Evolutionary conservation across 495 filamentous ascomycete species (phyloP), one percentile per base, ranked within the genome.

Genomic region (Neurospora africana): DNA sequence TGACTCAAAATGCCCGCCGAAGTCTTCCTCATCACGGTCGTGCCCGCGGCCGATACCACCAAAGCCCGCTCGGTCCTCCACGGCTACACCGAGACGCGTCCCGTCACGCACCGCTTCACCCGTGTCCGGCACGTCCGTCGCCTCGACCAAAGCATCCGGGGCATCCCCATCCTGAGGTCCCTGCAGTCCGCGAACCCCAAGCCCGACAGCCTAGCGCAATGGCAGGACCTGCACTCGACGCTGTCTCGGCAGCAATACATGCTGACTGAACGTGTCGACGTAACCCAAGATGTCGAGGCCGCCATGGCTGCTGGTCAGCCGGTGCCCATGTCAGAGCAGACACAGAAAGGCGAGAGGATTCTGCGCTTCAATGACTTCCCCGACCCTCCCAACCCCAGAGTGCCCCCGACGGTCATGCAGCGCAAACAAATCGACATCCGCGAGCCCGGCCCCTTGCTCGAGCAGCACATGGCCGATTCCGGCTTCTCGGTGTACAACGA

Each of bases 281-380:
- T 85, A n/a, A 72, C 76, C 9, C 75, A 73, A 6, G 81, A 84
- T 21, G 72, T 76, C 15, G 77, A 83, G 73, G 74, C 78, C 33
- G 76, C 53, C 53, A 33, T 33, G 53, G 27, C 53, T 19, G 27
- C 53, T 19, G 53, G 53, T 19, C 27, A 65, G 11, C 13, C 53
- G 7, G 13, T 65, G 23, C 53, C 53, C 53, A 30, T 65, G 27
- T 65, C 53, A 1, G 53, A 65, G 53, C 53, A 65, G 27, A 65
- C 53, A 15, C 53, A 65, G 19, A 65, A 23, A 23, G 75, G 8
- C 75, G 78, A 0, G 80, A 76, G 38, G 77, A 73, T 36, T 70
- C 43, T 85, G 65, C 71, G 81, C 5, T 86, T 83, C 82, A 81
- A 75, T 10, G 83, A 85, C 33, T 43, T 83, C 11, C 84, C 83